Base-by-base conservation (phyloP, 192 early-diverging fungal species). In the Geranomyces michiganensis region DNA sequence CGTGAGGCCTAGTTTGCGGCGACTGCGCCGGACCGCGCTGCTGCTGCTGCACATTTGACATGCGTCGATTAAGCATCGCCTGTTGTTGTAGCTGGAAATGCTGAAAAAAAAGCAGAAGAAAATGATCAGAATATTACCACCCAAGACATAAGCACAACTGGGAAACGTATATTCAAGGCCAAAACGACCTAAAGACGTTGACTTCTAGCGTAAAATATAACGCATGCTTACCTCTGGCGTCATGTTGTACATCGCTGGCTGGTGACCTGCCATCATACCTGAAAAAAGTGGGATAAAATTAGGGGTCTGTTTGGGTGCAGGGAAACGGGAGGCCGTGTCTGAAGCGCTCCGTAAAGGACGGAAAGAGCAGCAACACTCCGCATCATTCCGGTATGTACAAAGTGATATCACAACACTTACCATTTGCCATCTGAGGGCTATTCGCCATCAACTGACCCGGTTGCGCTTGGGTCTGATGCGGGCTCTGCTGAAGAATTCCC, bases 51-150 rank as follows among this genome's bases (percentile, higher is more conserved):
- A 60, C 17, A 5, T 29, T 29, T 7, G 58, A 60, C 58, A 60
- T 60, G 27, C 58, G 58, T 2, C 58, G 22, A 17, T 60, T 27
- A 7, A 60, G 8, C 58, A 60, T 60, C 3, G 58, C 58, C 31
- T 60, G 58, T 7, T 60, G 22, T 29, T 60, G 58, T 17, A 60
- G 58, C 31, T 60, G 58, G 58, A 60, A 60, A 33, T 53, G 51
- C 51, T 53, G 51, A 26, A 53, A 47, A 10, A 19, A 47, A 8
- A 53, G 24, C 51, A 53, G 24, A 53, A 15, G n/a, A n/a, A n/a
- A n/a, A n/a, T n/a, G n/a, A n/a, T n/a, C n/a, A n/a, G n/a, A n/a
- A n/a, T n/a, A n/a, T n/a, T n/a, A n/a, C n/a, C n/a, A n/a, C n/a
- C n/a, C n/a, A n/a, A n/a, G n/a, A n/a, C n/a, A n/a, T n/a, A n/a